phyloP scores from a whole-genome alignment of 192 early-diverging fungal species.

The Cladochytrium replicatum region DNA sequence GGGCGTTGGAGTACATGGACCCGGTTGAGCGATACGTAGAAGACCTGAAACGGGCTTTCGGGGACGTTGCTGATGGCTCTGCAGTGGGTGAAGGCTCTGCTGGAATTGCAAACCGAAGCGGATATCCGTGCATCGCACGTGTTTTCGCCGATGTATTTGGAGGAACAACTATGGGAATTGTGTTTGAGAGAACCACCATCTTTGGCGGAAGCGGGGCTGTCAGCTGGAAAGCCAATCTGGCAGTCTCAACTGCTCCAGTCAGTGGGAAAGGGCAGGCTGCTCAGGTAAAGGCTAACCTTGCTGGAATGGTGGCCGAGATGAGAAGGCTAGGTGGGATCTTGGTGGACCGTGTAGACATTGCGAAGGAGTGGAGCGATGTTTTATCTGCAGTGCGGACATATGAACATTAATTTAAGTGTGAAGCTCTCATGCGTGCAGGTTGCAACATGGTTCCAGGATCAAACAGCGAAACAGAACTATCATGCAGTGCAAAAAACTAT shows the following conservation, averaged over 20 bases:
- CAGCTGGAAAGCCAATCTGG: not conserved
- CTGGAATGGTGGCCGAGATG: not conserved
- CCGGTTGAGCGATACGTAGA: constrained; percentile 57
- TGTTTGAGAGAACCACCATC: constrained; percentile 5
- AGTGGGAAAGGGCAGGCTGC: not conserved
- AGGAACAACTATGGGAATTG: constrained; percentile 22
- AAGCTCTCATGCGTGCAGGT: no score
- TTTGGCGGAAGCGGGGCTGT: not conserved
- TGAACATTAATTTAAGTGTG: no score
- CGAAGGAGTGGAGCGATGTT: not conserved
- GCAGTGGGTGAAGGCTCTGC: no score
- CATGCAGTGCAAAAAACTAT: no score
- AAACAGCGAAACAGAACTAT: no score
- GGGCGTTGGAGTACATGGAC: constrained; percentile 63
- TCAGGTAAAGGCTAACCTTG: not conserved
- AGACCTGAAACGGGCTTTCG: constrained; percentile 47
- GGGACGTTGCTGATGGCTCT: no score
- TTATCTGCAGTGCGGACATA: no score
- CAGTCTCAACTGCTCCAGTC: not conserved
- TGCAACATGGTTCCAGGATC: no score
- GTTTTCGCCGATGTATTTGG: constrained; percentile 34
- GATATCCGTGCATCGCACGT: no score
- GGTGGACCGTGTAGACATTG: not conserved
- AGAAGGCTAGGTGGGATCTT: not conserved
- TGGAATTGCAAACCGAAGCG: no score